phyloP scores from a whole-genome alignment of 352 stramenopile species.

The Pythium graminicola region DNA sequence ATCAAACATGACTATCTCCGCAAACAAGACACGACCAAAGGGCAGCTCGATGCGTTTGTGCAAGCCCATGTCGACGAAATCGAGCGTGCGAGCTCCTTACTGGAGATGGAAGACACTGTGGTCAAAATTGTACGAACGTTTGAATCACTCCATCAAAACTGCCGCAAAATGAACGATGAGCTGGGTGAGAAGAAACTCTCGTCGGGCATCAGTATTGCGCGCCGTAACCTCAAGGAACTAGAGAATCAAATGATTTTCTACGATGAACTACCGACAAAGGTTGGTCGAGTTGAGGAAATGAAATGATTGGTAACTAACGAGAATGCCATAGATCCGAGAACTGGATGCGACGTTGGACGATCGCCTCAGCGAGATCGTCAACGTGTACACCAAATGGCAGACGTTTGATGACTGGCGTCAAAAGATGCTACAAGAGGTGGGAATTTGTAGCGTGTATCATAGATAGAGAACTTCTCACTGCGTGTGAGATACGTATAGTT shows the following conservation, averaged over 20 bases:
- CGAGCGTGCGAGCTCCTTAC: conserved; percentile 62
- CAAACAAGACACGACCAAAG: conserved; percentile 72
- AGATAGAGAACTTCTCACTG: too few relatives aligned
- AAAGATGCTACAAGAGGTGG: conserved; percentile 74
- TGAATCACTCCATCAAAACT: conserved; percentile 46
- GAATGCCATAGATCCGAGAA: conserved; percentile 22
- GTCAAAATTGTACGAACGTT: conserved; percentile 57
- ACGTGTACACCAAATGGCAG: conserved; percentile 65
- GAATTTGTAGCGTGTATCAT: not conserved
- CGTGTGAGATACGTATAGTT: conserved; percentile 23
- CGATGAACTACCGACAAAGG: conserved; percentile 61
- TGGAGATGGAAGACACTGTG: conserved; percentile 64
- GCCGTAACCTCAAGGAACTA: conserved; percentile 74
- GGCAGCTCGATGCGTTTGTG: conserved; percentile 61
- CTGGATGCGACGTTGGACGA: conserved; percentile 40
- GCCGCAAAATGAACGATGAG: conserved; percentile 77
- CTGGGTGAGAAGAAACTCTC: conserved; percentile 75
- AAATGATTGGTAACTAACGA: too few relatives aligned
- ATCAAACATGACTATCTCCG: conserved; percentile 75
- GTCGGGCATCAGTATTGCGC: conserved; percentile 70
- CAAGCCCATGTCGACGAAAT: conserved; percentile 81
- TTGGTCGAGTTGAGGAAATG: too few relatives aligned
- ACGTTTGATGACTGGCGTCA: conserved; percentile 76
- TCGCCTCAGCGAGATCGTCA: conserved; percentile 42
- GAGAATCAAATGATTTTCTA: conserved; percentile 82